Evolutionary conservation across 352 stramenopile genomes (phyloP).

Genomic region (Saprolegnia diclina): DNA sequence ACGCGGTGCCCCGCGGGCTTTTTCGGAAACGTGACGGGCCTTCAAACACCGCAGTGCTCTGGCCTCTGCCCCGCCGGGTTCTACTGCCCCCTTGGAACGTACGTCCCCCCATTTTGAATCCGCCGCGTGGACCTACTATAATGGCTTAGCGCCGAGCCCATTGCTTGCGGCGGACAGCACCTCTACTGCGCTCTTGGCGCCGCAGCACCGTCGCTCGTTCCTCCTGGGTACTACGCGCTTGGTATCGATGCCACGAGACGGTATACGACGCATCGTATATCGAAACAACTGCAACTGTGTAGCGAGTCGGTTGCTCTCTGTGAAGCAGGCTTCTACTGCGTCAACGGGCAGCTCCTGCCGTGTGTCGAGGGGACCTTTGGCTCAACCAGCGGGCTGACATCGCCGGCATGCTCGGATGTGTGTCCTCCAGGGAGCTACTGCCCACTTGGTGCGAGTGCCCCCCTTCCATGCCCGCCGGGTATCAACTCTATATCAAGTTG

Average conservation of each 20-base stretch:
- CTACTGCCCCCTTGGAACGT: constrained; percentile 49
- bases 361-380: constrained; percentile 59
- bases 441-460: background rate
- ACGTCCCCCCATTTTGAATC: background rate
- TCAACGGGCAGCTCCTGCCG: constrained; percentile 31
- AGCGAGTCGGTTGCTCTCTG: constrained; percentile 41
- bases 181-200: constrained; percentile 62
- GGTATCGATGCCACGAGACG: constrained; percentile 31
- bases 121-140: background rate
- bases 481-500: background rate
- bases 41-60: constrained; percentile 44
- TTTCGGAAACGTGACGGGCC: constrained; percentile 43
- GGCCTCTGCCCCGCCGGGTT: constrained; percentile 54
- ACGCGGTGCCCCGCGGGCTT: constrained; percentile 47
- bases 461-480: background rate
- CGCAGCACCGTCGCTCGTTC: constrained; percentile 29
- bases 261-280: too few relatives aligned
- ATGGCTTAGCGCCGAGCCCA: constrained; percentile 21
- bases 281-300: background rate
- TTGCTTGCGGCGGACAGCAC: constrained; percentile 41
- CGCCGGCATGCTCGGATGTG: constrained; percentile 17
- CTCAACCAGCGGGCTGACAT: background rate
- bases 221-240: constrained; percentile 40
- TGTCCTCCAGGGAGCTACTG: constrained; percentile 40
- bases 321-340: constrained; percentile 53